Evolutionary conservation across 2,329 filamentous ascomycete species (phyloP).

Genomic region (Diaporthe capsici): DNA sequence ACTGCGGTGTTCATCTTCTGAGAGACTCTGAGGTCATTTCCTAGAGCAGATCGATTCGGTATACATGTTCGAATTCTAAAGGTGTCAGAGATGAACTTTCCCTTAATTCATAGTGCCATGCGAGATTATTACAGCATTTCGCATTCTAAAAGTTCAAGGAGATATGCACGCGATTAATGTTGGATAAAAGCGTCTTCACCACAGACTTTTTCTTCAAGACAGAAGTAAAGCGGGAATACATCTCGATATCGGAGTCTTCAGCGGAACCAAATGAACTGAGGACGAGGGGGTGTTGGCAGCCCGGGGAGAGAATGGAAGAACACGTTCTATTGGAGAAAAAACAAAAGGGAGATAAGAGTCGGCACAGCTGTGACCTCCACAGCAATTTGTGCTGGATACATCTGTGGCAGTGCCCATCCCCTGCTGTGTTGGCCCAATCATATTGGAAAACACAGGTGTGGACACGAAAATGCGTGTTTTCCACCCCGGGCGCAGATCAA

Average conservation of each 20-base stretch:
- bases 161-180: not conserved
- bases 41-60: not conserved
- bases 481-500: too few species aligned
- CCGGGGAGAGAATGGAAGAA: not conserved
- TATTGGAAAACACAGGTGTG: not conserved
- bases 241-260: not conserved
- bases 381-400: not conserved
- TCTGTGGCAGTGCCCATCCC: not conserved
- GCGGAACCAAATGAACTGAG: not conserved
- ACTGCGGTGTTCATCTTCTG: not conserved
- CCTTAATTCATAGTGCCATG: not conserved
- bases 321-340: too few species aligned
- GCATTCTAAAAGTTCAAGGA: too few species aligned
- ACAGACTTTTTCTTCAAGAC: not conserved
- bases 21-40: not conserved
- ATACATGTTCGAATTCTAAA: not conserved
- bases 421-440: not conserved
- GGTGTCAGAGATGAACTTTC: not conserved
- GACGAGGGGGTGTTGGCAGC: not conserved
- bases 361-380: not conserved
- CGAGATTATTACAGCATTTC: not conserved
- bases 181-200: not conserved
- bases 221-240: not conserved
- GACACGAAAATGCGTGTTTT: not conserved
- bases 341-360: not conserved